Conservation (phyloP, 441 rosid genomes). For the Melastoma candidum region DNA sequence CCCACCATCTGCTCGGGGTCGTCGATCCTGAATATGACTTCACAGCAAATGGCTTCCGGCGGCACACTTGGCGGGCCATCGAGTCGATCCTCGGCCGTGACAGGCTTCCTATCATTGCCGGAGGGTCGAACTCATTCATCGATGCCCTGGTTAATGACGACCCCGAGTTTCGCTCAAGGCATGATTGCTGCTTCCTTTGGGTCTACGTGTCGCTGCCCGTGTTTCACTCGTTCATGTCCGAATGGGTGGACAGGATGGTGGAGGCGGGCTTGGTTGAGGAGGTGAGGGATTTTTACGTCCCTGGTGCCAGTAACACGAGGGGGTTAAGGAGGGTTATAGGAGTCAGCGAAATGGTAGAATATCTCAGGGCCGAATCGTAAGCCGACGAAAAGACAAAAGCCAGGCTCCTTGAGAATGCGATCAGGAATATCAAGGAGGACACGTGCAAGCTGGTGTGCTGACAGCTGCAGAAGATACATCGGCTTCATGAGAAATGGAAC, state of each 20-base stretch:
- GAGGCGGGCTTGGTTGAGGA: slow-evolving; percentile 50
- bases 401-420: slow-evolving; percentile 36
- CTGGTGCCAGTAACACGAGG: slow-evolving; percentile 27
- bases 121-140: slow-evolving; percentile 69
- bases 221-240: slow-evolving; percentile 41
- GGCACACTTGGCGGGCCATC: slow-evolving; percentile 25
- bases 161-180: slow-evolving; percentile 36
- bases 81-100: slow-evolving; percentile 30
- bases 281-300: slow-evolving; percentile 37
- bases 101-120: slow-evolving; percentile 54
- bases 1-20: slow-evolving; percentile 59
- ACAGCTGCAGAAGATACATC: slow-evolving; percentile 45
- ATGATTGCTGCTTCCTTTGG: slow-evolving; percentile 60
- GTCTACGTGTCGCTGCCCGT: slow-evolving; percentile 47
- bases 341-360: slow-evolving; percentile 51
- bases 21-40: slow-evolving; percentile 33
- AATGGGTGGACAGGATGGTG: slow-evolving; percentile 63
- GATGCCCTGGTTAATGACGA: slow-evolving; percentile 42
- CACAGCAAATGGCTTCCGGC: slow-evolving; percentile 37
- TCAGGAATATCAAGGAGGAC: slow-evolving; percentile 46
- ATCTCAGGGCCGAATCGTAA: background rate
- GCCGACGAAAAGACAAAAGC: slow-evolving; percentile 18
- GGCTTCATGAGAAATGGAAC: slow-evolving; percentile 35
- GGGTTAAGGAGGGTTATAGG: slow-evolving; percentile 70
- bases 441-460: slow-evolving; percentile 40